phyloP scores from a whole-genome alignment of 257 asterid species.

The Agastache rugosa region DNA sequence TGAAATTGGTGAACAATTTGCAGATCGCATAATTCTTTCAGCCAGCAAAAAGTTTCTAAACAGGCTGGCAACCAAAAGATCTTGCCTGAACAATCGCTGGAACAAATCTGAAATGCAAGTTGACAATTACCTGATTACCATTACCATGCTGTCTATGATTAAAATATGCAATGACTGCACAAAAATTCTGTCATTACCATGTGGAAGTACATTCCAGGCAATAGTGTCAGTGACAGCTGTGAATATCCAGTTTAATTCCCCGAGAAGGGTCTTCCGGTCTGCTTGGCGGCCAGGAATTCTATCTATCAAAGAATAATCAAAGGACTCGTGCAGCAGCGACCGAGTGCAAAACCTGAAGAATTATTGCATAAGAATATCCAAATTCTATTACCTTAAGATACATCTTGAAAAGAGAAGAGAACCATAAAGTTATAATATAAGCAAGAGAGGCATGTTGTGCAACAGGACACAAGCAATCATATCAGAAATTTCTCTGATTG shows the following conservation, averaged over 20 bases:
- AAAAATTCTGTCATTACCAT: conserved; percentile 63
- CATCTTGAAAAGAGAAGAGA: conserved; percentile 14
- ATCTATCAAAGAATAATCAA: conserved; percentile 88
- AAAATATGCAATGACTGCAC: conserved; percentile 17
- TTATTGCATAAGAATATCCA: conserved; percentile 44
- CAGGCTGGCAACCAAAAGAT: conserved; percentile 95
- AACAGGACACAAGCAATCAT: conserved; percentile 15
- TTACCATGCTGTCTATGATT: conserved; percentile 21
- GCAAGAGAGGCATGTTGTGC: conserved; percentile 5
- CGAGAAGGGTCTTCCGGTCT: conserved; percentile 97
- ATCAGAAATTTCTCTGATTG: conserved; percentile 2
- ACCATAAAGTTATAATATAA: neutral
- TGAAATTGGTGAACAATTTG: conserved; percentile 97
- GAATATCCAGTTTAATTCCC: conserved; percentile 99
- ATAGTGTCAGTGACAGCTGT: conserved; percentile 99
- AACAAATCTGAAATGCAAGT: conserved; percentile 74
- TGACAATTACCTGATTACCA: conserved; percentile 27
- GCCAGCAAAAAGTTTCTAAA: conserved; percentile 95
- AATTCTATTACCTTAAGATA: conserved; percentile 23
- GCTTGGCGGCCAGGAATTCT: conserved; percentile 99
- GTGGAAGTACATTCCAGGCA: conserved; percentile 99
- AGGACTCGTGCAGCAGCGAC: conserved; percentile 85
- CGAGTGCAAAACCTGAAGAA: conserved; percentile 68
- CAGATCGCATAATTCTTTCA: conserved; percentile 99
- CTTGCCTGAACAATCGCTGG: conserved; percentile 98